Percentiles rank a stretch among this genome's conserved stretches.
Conservation (phyloP, 176 grass and related monocot species). For the Echinochloa phyllopogon region DNA sequence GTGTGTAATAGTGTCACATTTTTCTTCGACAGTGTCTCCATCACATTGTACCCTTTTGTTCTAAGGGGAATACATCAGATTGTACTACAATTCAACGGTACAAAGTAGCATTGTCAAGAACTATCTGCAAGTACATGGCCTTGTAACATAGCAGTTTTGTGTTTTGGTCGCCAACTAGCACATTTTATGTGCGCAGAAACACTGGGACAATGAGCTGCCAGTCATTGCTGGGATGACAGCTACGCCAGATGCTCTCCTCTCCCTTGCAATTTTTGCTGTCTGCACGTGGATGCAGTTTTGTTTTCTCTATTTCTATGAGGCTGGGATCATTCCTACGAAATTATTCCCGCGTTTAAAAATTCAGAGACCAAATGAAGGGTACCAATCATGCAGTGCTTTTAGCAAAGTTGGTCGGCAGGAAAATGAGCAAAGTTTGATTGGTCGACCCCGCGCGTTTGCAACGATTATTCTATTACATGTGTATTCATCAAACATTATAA, state of each 20-base stretch:
- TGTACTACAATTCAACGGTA: neutral
- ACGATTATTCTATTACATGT: neutral
- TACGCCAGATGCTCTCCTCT: neutral
- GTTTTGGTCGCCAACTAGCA: neutral
- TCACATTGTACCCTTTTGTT: neutral
- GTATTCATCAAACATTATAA: too few species aligned
- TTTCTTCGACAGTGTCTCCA: neutral
- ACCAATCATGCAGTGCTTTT: neutral
- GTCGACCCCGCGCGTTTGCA: neutral
- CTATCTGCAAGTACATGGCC: neutral
- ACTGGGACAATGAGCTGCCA: neutral
- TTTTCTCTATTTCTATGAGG: neutral
- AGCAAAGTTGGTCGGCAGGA: slow-evolving; percentile 13
- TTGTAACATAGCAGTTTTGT: neutral
- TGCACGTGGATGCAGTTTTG: neutral
- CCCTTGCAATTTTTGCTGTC: neutral
- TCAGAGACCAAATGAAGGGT: neutral
- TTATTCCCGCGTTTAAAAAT: neutral
- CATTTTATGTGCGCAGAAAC: neutral
- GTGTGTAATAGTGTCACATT: too few species aligned
- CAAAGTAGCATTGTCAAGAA: neutral
- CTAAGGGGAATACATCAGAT: neutral
- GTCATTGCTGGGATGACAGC: neutral
- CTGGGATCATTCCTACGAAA: neutral
- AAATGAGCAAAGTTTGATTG: neutral